Conservation (phyloP, 2,329 filamentous ascomycete species). For the Pseudocercospora cruenta region DNA sequence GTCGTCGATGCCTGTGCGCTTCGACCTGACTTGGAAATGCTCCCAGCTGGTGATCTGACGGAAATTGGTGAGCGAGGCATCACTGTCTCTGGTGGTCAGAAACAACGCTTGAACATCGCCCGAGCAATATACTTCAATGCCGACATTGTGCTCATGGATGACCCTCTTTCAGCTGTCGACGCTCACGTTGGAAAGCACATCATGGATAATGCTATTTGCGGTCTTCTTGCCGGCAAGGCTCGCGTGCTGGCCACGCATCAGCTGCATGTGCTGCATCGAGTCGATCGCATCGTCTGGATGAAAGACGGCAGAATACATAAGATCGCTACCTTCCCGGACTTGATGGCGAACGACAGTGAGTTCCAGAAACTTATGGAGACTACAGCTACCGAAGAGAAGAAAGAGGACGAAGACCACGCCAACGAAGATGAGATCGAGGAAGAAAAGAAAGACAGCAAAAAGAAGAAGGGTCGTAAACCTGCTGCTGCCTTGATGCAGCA, state of each 20-base stretch:
- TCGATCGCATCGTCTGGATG: conserved; percentile 92
- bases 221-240: conserved; percentile 84
- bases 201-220: conserved; percentile 92
- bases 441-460: conserved; percentile 62
- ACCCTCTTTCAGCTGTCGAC: conserved; percentile 62
- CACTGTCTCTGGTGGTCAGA: conserved; percentile 92
- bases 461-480: conserved; percentile 58
- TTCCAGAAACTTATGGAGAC: conserved; percentile 85
- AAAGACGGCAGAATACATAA: conserved; percentile 82
- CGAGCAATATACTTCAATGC: conserved; percentile 70
- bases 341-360: conserved; percentile 76
- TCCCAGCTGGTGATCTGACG: conserved; percentile 85
- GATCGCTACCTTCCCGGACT: conserved; percentile 84
- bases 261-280: conserved; percentile 86
- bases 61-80: conserved; percentile 96
- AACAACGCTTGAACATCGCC: conserved; percentile 92
- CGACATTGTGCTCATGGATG: conserved; percentile 66
- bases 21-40: conserved; percentile 83
- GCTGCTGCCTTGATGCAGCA: conserved; percentile 70
- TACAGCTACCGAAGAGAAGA: conserved; percentile 61
- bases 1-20: conserved; percentile 88
- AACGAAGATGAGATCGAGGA: conserved; percentile 55
- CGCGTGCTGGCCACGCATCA: conserved; percentile 93
- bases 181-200: conserved; percentile 69
- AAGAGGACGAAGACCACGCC: conserved; percentile 52